Percentiles rank a stretch among this genome's conserved stretches.
These are phyloP conservation scores for Diutina mesorugosa DNA, from an alignment of 1,139 yeast species.

Conservation along the genomic window DNA sequence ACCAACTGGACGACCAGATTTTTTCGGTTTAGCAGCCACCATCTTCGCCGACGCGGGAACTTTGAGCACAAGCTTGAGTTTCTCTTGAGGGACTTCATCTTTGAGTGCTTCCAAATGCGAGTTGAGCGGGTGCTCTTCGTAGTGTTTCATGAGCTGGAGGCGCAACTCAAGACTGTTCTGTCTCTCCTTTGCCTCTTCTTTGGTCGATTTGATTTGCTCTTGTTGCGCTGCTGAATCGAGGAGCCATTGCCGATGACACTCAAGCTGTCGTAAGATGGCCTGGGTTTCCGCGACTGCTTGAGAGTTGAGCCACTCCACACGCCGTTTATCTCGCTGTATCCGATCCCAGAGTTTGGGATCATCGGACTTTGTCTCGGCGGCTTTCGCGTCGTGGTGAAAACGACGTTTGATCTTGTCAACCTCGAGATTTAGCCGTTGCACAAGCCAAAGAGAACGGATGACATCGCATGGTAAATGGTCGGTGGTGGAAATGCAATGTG, in stretches of 20 bases:
- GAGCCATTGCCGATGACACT: constrained; percentile 18
- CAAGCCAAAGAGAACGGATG: constrained; percentile 32
- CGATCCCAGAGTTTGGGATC: neutral
- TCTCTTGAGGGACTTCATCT: constrained; percentile 11
- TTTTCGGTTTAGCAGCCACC: constrained; percentile 4
- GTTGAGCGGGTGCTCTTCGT: constrained; percentile 20
- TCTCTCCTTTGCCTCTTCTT: neutral
- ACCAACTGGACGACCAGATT: neutral
- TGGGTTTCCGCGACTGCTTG: constrained; percentile 24
- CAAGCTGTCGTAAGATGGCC: constrained; percentile 22
- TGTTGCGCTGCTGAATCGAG: constrained; percentile 20
- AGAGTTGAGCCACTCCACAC: constrained; percentile 5
- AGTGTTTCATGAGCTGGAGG: constrained; percentile 21
- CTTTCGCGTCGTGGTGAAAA: constrained; percentile 9
- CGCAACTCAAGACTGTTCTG: constrained; percentile 12
- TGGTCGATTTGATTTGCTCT: constrained; percentile 7
- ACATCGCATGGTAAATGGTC: constrained; percentile 37
- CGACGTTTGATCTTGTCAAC: constrained; percentile 13
- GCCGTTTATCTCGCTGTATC: neutral
- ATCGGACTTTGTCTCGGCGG: neutral
- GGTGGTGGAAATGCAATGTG: constrained; percentile 24
- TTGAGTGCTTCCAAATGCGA: constrained; percentile 29
- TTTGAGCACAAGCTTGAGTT: constrained; percentile 18
- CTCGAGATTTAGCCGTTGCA: constrained; percentile 25
- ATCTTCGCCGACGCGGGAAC: constrained; percentile 4